These are phyloP conservation scores for Mrakia frigida DNA, from an alignment of 768 basidiomycete species.

Conservation along the genomic window DNA sequence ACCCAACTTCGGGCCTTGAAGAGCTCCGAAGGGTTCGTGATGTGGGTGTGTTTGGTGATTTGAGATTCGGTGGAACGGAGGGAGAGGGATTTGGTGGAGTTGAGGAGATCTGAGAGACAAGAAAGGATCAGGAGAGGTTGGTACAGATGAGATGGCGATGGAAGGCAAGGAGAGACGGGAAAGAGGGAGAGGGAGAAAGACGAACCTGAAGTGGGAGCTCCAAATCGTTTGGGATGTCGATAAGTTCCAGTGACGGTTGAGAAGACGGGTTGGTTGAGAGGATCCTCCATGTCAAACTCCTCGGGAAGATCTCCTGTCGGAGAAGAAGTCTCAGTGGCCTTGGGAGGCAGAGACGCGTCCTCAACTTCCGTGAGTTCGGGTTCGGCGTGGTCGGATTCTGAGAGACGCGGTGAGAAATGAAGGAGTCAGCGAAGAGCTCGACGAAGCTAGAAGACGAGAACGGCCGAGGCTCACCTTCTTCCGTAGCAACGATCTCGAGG, in stretches of 20 bases:
- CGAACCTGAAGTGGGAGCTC: constrained; percentile 13
- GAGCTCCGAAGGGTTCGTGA: constrained; percentile 57
- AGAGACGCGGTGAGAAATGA: neutral
- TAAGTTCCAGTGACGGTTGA: constrained; percentile 83
- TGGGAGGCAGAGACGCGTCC: constrained; percentile 17
- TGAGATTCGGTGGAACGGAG: constrained; percentile 16
- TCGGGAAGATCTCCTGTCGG: constrained; percentile 29
- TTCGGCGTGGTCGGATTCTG: constrained; percentile 34
- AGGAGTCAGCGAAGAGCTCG: neutral
- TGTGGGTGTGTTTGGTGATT: constrained; percentile 20
- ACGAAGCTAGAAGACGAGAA: neutral
- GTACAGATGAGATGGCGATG: too few relatives aligned
- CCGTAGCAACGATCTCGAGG: constrained; percentile 20
- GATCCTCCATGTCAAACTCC: constrained; percentile 47
- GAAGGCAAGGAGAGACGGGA: too few relatives aligned
- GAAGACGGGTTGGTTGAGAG: constrained; percentile 71
- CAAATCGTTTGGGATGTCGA: constrained; percentile 65
- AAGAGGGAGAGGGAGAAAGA: constrained; percentile 14
- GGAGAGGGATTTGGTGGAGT: constrained; percentile 19
- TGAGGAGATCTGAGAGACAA: constrained; percentile 7
- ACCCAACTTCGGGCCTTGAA: constrained; percentile 67
- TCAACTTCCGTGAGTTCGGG: neutral
- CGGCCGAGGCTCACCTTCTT: constrained; percentile 34
- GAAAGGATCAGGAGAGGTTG: too few relatives aligned
- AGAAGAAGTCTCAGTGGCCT: neutral